These are phyloP conservation scores for Eremomyces bilateralis DNA, from an alignment of 495 filamentous ascomycete species.

Conservation along the genomic window DNA sequence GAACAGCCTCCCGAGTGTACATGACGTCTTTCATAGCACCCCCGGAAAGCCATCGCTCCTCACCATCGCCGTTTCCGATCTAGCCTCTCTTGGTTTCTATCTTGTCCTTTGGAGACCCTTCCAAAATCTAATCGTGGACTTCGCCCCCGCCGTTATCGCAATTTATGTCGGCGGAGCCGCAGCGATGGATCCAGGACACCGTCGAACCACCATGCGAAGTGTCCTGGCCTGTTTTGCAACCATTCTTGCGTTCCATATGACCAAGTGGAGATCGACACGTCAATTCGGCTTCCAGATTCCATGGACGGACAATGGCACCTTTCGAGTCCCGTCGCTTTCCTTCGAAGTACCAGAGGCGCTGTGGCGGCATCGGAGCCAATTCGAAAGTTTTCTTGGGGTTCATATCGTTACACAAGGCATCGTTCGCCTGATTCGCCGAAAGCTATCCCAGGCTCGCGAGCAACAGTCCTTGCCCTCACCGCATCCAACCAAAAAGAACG, in stretches of 20 bases:
- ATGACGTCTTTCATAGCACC: conserved; percentile 52
- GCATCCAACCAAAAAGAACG: conserved; percentile 15
- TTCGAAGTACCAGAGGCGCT: no score
- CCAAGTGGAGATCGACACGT: conserved; percentile 11
- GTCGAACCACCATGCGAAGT: conserved; percentile 42
- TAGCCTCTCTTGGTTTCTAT: conserved; percentile 63
- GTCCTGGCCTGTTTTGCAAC: conserved; percentile 61
- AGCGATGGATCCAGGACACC: conserved; percentile 36
- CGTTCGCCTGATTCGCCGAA: conserved; percentile 16
- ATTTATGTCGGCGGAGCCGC: conserved; percentile 77
- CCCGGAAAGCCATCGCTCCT: conserved; percentile 53
- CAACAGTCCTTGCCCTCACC: conserved; percentile 5
- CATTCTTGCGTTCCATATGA: conserved; percentile 45
- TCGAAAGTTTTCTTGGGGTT: conserved; percentile 10
- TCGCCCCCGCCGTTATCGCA: conserved; percentile 93
- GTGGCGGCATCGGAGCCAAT: no score
- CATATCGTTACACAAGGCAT: conserved; percentile 16
- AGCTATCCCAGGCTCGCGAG: conserved; percentile 8
- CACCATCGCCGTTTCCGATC: conserved; percentile 64
- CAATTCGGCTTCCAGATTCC: conserved; percentile 21
- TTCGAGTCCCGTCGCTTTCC: no score
- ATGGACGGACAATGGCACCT: no score
- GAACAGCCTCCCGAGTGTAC: conserved; percentile 35
- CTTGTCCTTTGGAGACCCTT: conserved; percentile 61
- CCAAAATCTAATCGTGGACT: conserved; percentile 72